These are phyloP conservation scores for Trichoderma gamsii DNA, from an alignment of 495 filamentous ascomycete genomes.

Conservation along the genomic window DNA sequence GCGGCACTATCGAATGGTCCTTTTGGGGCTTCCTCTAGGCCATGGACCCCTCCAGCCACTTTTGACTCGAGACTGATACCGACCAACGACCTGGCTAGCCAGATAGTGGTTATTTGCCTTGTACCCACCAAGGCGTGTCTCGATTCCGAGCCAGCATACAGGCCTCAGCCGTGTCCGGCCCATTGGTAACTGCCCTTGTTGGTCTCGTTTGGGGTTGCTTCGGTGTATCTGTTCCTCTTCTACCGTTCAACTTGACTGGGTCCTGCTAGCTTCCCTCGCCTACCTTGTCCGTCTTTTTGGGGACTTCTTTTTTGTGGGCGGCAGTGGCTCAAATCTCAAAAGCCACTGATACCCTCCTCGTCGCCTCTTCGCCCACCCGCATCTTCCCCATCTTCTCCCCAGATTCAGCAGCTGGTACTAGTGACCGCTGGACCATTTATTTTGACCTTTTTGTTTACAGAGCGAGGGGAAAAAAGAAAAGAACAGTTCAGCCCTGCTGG, in stretches of 20 bases:
- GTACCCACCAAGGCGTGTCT: constrained; percentile 5
- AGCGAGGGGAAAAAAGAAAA: no score
- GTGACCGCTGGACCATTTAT: neutral
- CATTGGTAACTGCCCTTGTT: constrained; percentile 14
- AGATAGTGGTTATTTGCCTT: constrained; percentile 10
- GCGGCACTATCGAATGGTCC: constrained; percentile 12
- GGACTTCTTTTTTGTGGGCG: neutral
- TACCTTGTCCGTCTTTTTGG: neutral
- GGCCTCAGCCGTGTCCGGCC: constrained; percentile 11
- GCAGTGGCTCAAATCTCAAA: constrained; percentile 4
- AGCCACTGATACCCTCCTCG: constrained; percentile 10
- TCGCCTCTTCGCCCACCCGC: neutral
- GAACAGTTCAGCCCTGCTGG: neutral
- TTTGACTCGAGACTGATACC: constrained; percentile 13
- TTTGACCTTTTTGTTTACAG: neutral
- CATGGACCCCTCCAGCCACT: constrained; percentile 12
- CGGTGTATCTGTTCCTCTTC: constrained; percentile 10
- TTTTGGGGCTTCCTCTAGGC: constrained; percentile 11
- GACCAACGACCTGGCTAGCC: constrained; percentile 3
- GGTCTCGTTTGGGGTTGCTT: constrained; percentile 14
- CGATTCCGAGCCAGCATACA: neutral
- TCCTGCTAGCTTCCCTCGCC: neutral
- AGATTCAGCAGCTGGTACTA: neutral
- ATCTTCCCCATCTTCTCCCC: constrained; percentile 5
- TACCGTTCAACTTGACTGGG: constrained; percentile 1